Base-by-base conservation (phyloP, 2,329 filamentous ascomycete species). In the Fusarium neocosmosporiellum region DNA sequence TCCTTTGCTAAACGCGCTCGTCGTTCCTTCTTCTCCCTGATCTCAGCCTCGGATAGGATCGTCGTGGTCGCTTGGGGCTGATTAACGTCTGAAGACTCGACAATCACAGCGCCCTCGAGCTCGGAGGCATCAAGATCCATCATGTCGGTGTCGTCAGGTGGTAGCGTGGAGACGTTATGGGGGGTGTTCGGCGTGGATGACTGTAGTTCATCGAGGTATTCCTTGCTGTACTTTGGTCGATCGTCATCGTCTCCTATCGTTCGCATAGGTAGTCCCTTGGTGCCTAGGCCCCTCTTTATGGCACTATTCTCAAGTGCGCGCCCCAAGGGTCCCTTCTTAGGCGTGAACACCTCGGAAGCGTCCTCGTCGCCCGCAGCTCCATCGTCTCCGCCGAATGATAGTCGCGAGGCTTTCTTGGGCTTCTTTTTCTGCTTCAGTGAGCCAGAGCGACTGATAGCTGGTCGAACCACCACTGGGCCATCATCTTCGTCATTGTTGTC, bases 1-100 rank as follows among this genome's bases (percentile, higher is more conserved):
- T 89, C 84, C 77, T 95, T 69, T 1, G 95, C 95, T 13, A 97
- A 82, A 1, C 96, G 91, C n/a, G 93, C 92, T 18, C 96, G 90
- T 2, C 96, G 90, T 68, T 94, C 93, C 82, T 98, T 98, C 85
- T 95, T 97, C 82, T 97, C 95, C 31, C 89, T 89, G 59, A 98
- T 97, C 78, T 98, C 94, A 3, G 93, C 90, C 69, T 95, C 93
- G 2, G 92, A 95, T 4, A 96, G 91, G 71, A 98, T 95, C 7
- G 85, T 72, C 3, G 86, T 86, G 16, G 77, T 80, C 24, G 70
- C 75, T 6, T 74, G 78, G 77, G 34, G 83, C 81, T 59, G 74
- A 50, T 73, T 57, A 67, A 36, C 75, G 75, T 77, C 79, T 72
- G 41, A 81, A 71, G 63, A 87, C 13, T 91, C 85, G 29, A 94